These are phyloP conservation scores for Dujonia santamariae DNA, from an alignment of 1,139 yeast genomes.

Conservation along the genomic window DNA sequence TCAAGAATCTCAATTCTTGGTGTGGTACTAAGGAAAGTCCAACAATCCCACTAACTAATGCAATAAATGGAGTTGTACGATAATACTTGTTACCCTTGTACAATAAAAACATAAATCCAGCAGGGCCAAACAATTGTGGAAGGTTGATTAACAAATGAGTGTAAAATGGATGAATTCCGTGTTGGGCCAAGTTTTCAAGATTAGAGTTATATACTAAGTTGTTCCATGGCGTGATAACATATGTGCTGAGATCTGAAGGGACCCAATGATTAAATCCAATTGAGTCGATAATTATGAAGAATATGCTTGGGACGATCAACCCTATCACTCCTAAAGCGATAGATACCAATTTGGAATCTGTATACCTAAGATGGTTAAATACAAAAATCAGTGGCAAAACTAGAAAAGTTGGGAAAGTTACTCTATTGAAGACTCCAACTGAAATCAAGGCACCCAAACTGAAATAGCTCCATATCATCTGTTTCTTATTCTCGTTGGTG, in stretches of 20 bases:
- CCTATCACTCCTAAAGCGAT: constrained; percentile 24
- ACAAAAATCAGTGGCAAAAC: constrained; percentile 53
- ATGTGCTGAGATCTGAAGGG: constrained; percentile 11
- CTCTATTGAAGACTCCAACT: constrained; percentile 77
- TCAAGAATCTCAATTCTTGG: constrained; percentile 83
- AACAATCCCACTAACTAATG: constrained; percentile 60
- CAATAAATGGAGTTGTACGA: constrained; percentile 51
- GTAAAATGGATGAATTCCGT: constrained; percentile 80
- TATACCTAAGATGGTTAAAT: constrained; percentile 29
- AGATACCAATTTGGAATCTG: constrained; percentile 21
- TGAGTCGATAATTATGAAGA: constrained; percentile 58
- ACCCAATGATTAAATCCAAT: constrained; percentile 13
- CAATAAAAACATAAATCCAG: constrained; percentile 44
- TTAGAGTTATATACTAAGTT: constrained; percentile 69
- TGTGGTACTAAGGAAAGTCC: constrained; percentile 76
- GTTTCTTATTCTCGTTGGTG: constrained; percentile 16
- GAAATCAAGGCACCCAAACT: constrained; percentile 54
- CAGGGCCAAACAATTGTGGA: constrained; percentile 82
- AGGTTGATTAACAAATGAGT: constrained; percentile 73
- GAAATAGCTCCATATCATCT: constrained; percentile 15
- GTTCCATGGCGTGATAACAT: constrained; percentile 70
- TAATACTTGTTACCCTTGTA: constrained; percentile 31
- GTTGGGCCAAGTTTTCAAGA: constrained; percentile 57
- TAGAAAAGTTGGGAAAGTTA: constrained; percentile 78
- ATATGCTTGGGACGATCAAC: constrained; percentile 28